Base-by-base conservation (phyloP, 257 asterid species). In the Solanum peruvianum region DNA sequence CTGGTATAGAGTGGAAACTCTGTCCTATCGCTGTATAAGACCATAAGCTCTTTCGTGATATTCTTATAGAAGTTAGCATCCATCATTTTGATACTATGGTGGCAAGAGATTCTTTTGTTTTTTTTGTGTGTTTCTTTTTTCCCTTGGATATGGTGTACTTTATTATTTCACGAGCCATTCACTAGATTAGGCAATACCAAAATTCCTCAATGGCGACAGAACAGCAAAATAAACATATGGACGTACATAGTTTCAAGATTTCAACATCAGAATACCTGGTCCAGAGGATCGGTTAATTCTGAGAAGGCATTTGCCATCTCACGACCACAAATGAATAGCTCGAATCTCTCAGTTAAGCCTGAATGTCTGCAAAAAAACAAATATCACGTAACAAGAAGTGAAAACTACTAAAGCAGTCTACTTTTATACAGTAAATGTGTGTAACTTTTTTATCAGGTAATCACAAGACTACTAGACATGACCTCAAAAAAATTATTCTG, bases 291-390 rank as follows among this genome's bases (percentile, higher is more conserved):
- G 20, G 99, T 95, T 92, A 96, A 87, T 88, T 96, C 99, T 37
- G 99, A 96, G 94, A 96, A 96, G 70, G 95, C 99, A 92, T 93
- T 92, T 31, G 96, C 98, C 93, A 97, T 92, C 90, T 95, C 99
- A 78, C 98, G 96, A 16, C 99, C 99, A 85, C 95, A 93, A 86
- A 93, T 90, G 87, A 94, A 95, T 83, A 96, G 99, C 91, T 97
- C 99, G 88, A 97, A 95, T 89, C 99, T 95, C 95, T 97, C 99
- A 2, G 99, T 96, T 92, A 96, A 92, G 37, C 98, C 98, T 67
- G 96, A 93, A 88, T 88, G 89, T 73, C 99, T 96, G 93, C 82
- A 60, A 88, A 64, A 80, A 2, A 44, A 45, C 27, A 44, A 80
- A 82, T 3, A 81, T 31, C 45, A 49, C 9, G 18, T 27, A 49